A percentile compares a stretch with the other conserved stretches of the same genome.
Evolutionary conservation across 73 alveolate species (phyloP).

Genomic region (Stentor roeselii): DNA sequence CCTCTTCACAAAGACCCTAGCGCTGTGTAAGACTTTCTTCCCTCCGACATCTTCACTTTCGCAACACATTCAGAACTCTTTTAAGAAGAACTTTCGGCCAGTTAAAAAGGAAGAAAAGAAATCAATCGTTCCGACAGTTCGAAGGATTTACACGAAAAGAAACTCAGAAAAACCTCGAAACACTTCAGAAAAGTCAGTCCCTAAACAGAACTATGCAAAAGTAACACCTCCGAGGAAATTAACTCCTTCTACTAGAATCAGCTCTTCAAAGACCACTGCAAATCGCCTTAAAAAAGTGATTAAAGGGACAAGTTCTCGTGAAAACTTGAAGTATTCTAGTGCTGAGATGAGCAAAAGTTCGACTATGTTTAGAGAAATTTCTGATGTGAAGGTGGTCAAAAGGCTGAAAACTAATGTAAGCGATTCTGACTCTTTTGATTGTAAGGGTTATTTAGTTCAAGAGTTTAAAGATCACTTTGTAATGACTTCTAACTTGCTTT

Average conservation of each 20-base stretch:
- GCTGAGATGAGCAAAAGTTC: too few species aligned
- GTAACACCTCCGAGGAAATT: not conserved
- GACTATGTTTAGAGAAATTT: too few species aligned
- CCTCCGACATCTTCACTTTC: too few species aligned
- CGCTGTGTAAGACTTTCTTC: too few species aligned
- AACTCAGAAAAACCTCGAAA: not conserved
- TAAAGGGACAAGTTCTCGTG: not conserved
- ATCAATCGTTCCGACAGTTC: too few species aligned
- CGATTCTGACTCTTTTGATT: not conserved
- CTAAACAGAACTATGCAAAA: not conserved
- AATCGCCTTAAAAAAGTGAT: not conserved
- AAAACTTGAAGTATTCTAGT: not conserved
- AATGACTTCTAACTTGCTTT: not conserved
- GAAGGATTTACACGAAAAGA: not conserved
- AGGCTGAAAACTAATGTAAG: not conserved
- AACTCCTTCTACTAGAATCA: not conserved
- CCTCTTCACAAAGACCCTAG: too few species aligned
- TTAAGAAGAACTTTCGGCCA: too few species aligned
- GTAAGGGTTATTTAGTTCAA: not conserved
- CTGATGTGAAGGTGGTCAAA: not conserved
- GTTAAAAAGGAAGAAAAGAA: too few species aligned
- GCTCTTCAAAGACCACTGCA: not conserved
- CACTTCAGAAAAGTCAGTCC: not conserved
- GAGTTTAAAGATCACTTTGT: not conserved
- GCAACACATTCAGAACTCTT: too few species aligned